Percentiles rank a stretch among this genome's conserved stretches.
These are phyloP conservation scores for Solanum tarapatanum DNA, from an alignment of 257 asterid species.

Conservation along the genomic window DNA sequence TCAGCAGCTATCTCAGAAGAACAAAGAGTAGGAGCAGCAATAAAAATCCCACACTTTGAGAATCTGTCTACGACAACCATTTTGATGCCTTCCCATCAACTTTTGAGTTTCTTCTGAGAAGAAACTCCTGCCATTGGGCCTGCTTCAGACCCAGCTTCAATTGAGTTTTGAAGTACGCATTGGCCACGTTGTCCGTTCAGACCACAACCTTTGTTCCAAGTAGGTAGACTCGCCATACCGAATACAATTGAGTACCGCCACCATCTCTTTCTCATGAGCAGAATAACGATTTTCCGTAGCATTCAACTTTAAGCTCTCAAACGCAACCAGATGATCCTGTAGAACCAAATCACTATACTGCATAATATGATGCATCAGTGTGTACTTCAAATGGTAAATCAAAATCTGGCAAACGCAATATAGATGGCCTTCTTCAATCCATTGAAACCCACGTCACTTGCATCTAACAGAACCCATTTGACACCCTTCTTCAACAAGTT, in stretches of 20 bases:
- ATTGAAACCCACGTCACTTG: neutral
- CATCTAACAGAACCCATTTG: neutral
- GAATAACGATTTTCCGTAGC: neutral
- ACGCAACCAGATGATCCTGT: neutral
- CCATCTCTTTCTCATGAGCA: neutral
- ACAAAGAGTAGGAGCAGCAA: neutral
- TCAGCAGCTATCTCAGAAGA: neutral
- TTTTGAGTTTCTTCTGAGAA: neutral
- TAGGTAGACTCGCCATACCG: neutral
- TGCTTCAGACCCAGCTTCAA: neutral
- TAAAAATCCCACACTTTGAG: neutral
- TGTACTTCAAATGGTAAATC: neutral
- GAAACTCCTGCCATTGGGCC: neutral
- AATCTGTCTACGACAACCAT: neutral
- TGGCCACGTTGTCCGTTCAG: neutral
- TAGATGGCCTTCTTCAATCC: neutral
- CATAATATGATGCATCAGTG: neutral
- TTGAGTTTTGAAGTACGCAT: neutral
- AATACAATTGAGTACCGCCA: neutral
- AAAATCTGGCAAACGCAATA: neutral
- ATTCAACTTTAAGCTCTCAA: neutral
- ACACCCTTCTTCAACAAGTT: neutral
- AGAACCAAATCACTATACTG: neutral
- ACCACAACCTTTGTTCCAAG: neutral
- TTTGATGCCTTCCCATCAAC: neutral